Evolutionary conservation across 2,329 filamentous ascomycete genomes (phyloP), one percentile per base, ranked within the genome.

Genomic region (Zymoseptoria tritici): DNA sequence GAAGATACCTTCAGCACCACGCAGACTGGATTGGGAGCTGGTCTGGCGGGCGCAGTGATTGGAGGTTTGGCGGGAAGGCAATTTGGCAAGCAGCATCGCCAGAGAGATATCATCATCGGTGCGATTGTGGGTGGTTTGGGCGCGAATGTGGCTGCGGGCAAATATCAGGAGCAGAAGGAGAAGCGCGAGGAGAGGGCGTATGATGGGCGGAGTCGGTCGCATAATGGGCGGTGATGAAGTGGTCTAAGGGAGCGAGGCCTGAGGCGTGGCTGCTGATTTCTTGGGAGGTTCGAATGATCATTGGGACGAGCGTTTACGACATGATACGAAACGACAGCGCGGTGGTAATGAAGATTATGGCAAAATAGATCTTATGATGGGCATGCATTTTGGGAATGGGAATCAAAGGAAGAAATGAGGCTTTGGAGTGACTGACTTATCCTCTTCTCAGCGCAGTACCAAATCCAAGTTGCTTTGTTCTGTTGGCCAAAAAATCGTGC

Each of bases 101-200:
- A 71, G 54, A 66, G 71, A 24, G 72, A 74, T 60, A 69, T 71
- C 16, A 60, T 72, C 31, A 63, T 73, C 19, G 72, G 72, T 11
- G 72, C 71, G 20, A 57, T 73, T 11, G 64, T 74, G 13, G 72
- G 72, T 13, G 72, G 70, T 13, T 60, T 74, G 8, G 70, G 67
- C 8, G 70, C 71, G 21, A 74, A 74, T 57, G 60, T 64, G 20
- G 68, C 68, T 1, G 71, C 72, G 64, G 70, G 72, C 55, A 70
- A 71, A 60, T 73, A 61, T 57, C 59, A 59, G 49, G 66, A 72
- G 51, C 69, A 65, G 56, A 62, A 64, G 42, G 65, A 69, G 8
- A 59, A 68, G 50, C 57, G 64, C 21, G 29, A 55, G 9, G 59
- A 56, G 46, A 21, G 60, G 5, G 59, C 60, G 6, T 64, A 67